phyloP scores from a whole-genome alignment of 352 stramenopile genomes.

The Phytopythium ostracodes region DNA sequence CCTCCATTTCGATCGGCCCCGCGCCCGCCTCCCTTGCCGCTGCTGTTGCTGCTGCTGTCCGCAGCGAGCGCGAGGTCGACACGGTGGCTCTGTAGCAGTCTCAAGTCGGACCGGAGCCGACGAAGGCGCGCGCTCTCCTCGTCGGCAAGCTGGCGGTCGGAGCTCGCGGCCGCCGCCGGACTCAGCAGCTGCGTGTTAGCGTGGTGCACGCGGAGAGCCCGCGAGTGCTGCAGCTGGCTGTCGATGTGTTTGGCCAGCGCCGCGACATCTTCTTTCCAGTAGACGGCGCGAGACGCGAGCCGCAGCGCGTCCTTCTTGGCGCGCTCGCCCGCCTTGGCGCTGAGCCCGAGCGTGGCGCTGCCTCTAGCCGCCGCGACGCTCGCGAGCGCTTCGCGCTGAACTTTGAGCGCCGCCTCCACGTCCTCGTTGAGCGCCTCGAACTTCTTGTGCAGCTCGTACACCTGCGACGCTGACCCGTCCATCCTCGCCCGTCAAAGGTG shows the following conservation, averaged over 20 bases:
- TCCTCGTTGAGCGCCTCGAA: constrained; percentile 74
- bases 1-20: not conserved
- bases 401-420: constrained; percentile 41
- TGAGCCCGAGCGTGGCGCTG: not conserved
- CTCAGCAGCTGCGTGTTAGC: constrained; percentile 38
- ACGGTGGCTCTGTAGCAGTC: constrained; percentile 60
- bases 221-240: constrained; percentile 65
- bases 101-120: constrained; percentile 52
- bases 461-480: constrained; percentile 43
- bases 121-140: constrained; percentile 47
- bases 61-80: no score
- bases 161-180: constrained; percentile 8
- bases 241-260: constrained; percentile 73
- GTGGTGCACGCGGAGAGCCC: constrained; percentile 50
- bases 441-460: constrained; percentile 67
- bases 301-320: constrained; percentile 44
- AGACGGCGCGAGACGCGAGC: constrained; percentile 45
- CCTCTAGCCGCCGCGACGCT: constrained; percentile 3
- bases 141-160: constrained; percentile 43
- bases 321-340: constrained; percentile 7
- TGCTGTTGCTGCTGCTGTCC: constrained; percentile 19
- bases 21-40: not conserved
- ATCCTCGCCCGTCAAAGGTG: constrained; percentile 12
- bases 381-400: constrained; percentile 46
- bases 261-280: constrained; percentile 72